These are phyloP conservation scores for Galerina marginata DNA, from an alignment of 768 basidiomycete genomes.

Conservation along the genomic window DNA sequence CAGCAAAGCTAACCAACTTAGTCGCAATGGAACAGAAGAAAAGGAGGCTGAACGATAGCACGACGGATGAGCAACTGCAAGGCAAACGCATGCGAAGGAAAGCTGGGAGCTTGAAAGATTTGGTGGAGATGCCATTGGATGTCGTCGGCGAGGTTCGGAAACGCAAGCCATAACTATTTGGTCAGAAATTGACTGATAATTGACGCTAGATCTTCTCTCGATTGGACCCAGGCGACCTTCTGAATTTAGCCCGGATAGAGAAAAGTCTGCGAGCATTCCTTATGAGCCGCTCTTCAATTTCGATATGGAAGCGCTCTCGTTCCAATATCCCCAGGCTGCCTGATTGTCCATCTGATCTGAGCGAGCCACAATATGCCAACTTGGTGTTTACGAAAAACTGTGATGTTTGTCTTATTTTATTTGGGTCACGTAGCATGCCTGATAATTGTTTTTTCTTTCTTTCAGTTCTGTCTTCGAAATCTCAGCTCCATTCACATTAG, in stretches of 20 bases:
- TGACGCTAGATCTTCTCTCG: background rate
- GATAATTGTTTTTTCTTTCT: too few species aligned
- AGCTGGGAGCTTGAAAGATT: slow-evolving; percentile 25
- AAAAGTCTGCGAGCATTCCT: background rate
- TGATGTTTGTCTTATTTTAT: background rate
- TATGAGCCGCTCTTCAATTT: background rate
- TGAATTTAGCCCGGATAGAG: background rate
- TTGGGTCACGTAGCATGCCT: too few species aligned
- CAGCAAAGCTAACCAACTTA: too few species aligned
- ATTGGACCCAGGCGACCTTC: background rate
- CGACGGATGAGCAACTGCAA: background rate
- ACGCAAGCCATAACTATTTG: too few species aligned
- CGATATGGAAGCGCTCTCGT: background rate
- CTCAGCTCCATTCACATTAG: background rate
- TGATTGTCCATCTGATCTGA: background rate
- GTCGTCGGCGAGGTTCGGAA: slow-evolving; percentile 30
- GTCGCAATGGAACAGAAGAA: background rate
- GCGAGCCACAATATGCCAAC: background rate
- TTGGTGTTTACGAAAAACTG: background rate
- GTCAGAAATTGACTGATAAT: too few species aligned
- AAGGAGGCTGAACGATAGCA: background rate
- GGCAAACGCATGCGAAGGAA: slow-evolving; percentile 23
- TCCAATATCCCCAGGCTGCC: background rate
- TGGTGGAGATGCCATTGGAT: slow-evolving; percentile 32
- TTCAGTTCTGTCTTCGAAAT: background rate